These are phyloP conservation scores for Penicillium italicum DNA, from an alignment of 2,329 filamentous ascomycete genomes.

Conservation along the genomic window DNA sequence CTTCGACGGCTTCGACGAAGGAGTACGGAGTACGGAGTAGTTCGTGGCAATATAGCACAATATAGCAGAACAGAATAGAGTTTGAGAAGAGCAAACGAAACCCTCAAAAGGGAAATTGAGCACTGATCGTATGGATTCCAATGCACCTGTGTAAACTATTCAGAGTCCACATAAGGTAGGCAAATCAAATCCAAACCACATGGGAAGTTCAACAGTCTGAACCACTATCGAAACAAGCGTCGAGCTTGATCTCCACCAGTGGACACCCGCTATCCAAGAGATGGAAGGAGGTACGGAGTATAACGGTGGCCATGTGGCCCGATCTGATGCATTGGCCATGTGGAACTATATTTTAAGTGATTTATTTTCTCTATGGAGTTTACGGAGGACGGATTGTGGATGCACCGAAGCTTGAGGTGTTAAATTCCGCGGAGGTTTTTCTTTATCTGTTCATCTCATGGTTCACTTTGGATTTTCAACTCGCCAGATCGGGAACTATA, in stretches of 20 bases:
- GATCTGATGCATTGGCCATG: conserved; percentile 1
- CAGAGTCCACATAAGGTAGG: not conserved
- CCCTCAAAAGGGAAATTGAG: not conserved
- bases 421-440: not conserved
- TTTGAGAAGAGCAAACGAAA: conserved; percentile 2
- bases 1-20: no score
- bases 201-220: not conserved
- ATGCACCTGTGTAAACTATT: not conserved
- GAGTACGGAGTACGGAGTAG: not conserved
- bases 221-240: not conserved
- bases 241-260: not conserved
- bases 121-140: conserved; percentile 1
- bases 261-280: not conserved
- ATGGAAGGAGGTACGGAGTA: not conserved
- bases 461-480: no score
- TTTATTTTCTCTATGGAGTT: not conserved
- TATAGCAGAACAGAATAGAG: not conserved
- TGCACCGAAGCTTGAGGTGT: not conserved
- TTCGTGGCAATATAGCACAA: not conserved
- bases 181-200: not conserved
- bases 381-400: not conserved
- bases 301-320: conserved; percentile 2
- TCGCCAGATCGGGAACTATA: not conserved
- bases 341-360: not conserved
- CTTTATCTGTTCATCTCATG: not conserved